A percentile compares a stretch with the other conserved stretches of the same genome.
Conservation (phyloP, 345 rosid species). For the Rhizophora mangle region DNA sequence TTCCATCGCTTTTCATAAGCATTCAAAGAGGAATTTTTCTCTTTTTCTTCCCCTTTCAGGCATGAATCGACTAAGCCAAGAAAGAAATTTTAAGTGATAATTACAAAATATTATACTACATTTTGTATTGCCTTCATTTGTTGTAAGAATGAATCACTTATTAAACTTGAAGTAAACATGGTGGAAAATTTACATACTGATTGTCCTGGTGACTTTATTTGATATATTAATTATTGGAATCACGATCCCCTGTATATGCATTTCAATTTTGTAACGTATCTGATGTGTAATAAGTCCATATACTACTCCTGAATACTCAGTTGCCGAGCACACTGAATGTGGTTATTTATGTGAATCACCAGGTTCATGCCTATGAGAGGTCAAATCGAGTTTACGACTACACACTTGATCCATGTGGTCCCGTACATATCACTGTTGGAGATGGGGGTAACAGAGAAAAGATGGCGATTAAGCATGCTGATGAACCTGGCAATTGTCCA, state of each 20-base stretch:
- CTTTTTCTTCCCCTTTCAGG: neutral
- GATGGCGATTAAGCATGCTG: slow-evolving; percentile 65
- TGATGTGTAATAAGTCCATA: neutral
- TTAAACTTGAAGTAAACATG: too few relatives aligned
- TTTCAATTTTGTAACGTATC: neutral
- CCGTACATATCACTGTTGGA: slow-evolving; percentile 68
- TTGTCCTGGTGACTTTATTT: too few relatives aligned
- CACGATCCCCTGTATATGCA: neutral
- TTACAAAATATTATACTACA: neutral
- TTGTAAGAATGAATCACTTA: too few relatives aligned
- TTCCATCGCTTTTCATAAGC: neutral
- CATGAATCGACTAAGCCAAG: too few relatives aligned
- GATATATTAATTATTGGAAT: neutral
- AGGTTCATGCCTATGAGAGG: slow-evolving; percentile 95
- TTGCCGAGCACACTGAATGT: neutral
- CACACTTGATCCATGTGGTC: slow-evolving; percentile 77
- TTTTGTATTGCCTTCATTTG: neutral
- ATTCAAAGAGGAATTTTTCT: neutral
- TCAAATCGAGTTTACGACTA: slow-evolving; percentile 87
- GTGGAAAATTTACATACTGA: too few relatives aligned
- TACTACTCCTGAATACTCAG: neutral
- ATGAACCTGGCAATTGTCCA: slow-evolving; percentile 88
- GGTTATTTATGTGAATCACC: slow-evolving; percentile 9
- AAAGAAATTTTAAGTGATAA: slow-evolving; percentile 1
- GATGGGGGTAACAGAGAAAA: slow-evolving; percentile 76